Conservation (phyloP, 148 eudicot species). For the Simmondsia chinensis region DNA sequence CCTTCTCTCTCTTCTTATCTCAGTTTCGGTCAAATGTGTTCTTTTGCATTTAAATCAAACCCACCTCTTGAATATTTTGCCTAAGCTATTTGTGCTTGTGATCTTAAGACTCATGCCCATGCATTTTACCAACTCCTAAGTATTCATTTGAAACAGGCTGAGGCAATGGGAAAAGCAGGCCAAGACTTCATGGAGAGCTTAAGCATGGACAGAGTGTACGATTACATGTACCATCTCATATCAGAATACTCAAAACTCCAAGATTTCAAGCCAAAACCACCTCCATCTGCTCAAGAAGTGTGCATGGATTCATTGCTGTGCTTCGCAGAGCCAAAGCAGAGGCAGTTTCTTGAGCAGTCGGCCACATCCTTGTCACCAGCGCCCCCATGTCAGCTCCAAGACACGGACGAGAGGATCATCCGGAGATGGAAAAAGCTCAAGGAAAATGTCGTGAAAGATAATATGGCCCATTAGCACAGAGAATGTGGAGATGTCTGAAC, state of each 20-base stretch:
- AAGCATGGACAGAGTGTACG: constrained; percentile 71
- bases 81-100: too few species aligned
- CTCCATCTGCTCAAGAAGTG: constrained; percentile 48
- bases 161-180: constrained; percentile 45
- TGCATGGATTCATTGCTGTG: constrained; percentile 70
- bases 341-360: constrained; percentile 54
- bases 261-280: constrained; percentile 51
- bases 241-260: constrained; percentile 65
- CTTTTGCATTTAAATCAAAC: too few species aligned
- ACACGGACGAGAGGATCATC: constrained; percentile 19
- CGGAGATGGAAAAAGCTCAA: constrained; percentile 32
- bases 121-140: too few species aligned
- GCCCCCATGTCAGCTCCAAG: constrained; percentile 51
- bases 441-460: constrained; percentile 17
- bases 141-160: constrained; percentile 35
- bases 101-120: too few species aligned
- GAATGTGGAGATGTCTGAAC: too few species aligned
- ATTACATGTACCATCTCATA: constrained; percentile 80
- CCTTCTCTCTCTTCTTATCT: too few species aligned
- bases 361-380: constrained; percentile 36
- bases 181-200: constrained; percentile 65
- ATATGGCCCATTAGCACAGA: too few species aligned
- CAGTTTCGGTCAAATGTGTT: too few species aligned
- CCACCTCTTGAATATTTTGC: too few species aligned
- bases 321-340: constrained; percentile 56